phyloP scores from a whole-genome alignment of 2,329 filamentous ascomycete genomes.

The Ophiocordyceps camponoti-leonardi region DNA sequence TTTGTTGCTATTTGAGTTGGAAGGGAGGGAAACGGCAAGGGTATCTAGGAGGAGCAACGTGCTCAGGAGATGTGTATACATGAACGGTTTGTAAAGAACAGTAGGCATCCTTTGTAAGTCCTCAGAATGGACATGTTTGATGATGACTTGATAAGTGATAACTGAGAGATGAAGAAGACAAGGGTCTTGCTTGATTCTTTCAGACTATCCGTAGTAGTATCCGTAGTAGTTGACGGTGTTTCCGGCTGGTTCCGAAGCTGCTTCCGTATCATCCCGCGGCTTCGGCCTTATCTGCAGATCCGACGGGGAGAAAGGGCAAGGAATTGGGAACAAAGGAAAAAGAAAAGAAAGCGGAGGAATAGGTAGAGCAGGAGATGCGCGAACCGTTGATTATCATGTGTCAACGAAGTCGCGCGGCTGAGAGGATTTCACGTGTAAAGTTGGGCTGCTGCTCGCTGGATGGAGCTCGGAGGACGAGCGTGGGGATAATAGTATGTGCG shows the following conservation, averaged over 20 bases:
- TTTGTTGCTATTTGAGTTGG: conserved; percentile 41
- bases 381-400: not conserved
- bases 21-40: no score
- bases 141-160: no score
- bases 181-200: not conserved
- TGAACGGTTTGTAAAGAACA: no score
- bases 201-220: not conserved
- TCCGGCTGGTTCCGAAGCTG: not conserved
- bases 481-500: no score
- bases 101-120: no score
- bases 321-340: not conserved
- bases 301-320: not conserved
- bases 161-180: no score
- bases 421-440: no score
- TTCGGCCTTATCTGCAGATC: not conserved
- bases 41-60: no score
- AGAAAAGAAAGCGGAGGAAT: not conserved
- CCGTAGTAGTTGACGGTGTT: not conserved
- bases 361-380: not conserved
- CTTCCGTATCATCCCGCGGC: not conserved
- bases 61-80: no score
- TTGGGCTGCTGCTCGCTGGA: no score
- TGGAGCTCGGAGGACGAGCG: no score
- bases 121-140: no score
- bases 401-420: not conserved